These are phyloP conservation scores for Penicillium palitans DNA, from an alignment of 2,329 filamentous ascomycete species.

Conservation along the genomic window DNA sequence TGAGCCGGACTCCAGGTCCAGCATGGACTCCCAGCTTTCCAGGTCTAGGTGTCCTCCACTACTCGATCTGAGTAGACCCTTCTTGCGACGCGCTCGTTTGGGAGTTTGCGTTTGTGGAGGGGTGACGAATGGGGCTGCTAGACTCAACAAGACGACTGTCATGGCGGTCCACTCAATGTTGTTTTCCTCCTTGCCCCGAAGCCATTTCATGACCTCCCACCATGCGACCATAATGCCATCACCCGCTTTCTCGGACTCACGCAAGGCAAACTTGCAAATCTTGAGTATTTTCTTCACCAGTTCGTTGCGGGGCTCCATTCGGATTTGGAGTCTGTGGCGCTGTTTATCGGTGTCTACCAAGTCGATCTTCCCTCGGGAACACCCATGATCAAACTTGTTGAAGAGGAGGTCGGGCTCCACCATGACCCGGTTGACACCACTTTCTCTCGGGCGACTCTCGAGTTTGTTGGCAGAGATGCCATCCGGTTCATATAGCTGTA, in stretches of 20 bases:
- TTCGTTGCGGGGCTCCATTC: constrained; percentile 64
- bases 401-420: constrained; percentile 45
- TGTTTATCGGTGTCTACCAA: constrained; percentile 62
- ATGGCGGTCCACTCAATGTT: constrained; percentile 70
- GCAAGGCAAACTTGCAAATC: constrained; percentile 64
- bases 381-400: constrained; percentile 59
- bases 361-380: constrained; percentile 63
- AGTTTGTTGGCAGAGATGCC: constrained; percentile 59
- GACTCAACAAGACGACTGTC: constrained; percentile 62
- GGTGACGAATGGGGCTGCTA: constrained; percentile 61
- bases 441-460: constrained; percentile 54
- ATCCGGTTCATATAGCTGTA: constrained; percentile 61
- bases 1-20: constrained; percentile 47
- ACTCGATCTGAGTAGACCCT: constrained; percentile 50
- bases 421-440: constrained; percentile 48
- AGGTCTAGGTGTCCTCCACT: constrained; percentile 49
- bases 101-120: constrained; percentile 34
- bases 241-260: constrained; percentile 56
- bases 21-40: constrained; percentile 53
- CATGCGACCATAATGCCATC: constrained; percentile 66
- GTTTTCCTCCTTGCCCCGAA: constrained; percentile 51
- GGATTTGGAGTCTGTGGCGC: constrained; percentile 67
- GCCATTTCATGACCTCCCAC: constrained; percentile 74
- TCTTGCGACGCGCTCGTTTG: constrained; percentile 43
- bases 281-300: constrained; percentile 63